These are phyloP conservation scores for Abrus precatorius DNA, from an alignment of 306 rosid species.

Conservation along the genomic window DNA sequence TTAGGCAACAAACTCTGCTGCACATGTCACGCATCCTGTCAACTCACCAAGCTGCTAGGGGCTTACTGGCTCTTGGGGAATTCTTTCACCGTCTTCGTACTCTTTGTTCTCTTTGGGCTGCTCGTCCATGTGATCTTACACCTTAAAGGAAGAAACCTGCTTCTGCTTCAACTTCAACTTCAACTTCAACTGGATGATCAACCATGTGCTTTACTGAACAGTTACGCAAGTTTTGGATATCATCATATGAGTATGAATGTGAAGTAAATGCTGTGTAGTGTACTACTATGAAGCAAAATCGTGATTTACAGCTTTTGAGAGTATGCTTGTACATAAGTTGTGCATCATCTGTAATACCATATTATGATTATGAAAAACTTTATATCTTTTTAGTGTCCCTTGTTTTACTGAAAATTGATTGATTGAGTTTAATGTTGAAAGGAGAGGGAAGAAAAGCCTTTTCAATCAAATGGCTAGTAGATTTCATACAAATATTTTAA, in stretches of 20 bases:
- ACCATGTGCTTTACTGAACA: constrained; percentile 6
- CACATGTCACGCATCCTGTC: constrained; percentile 71
- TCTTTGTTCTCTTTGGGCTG: constrained; percentile 79
- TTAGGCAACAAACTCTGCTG: constrained; percentile 75
- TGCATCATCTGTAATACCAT: constrained; percentile 5
- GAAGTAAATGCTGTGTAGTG: constrained; percentile 11
- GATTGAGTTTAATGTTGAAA: not conserved
- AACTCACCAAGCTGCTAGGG: constrained; percentile 71
- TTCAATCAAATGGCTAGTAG: not conserved
- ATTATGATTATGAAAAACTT: not conserved
- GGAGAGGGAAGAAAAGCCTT: not conserved
- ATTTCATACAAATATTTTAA: not conserved
- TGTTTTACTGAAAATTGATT: not conserved
- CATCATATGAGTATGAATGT: constrained; percentile 14
- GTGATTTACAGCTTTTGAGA: constrained; percentile 44
- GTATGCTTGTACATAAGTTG: constrained; percentile 43
- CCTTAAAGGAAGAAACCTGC: not conserved
- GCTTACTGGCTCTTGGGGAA: constrained; percentile 80
- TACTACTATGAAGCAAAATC: constrained; percentile 31
- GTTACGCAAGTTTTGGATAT: constrained; percentile 33
- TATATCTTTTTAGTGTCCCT: not conserved
- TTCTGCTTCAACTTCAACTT: not conserved
- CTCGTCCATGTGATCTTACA: constrained; percentile 60
- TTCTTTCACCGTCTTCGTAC: constrained; percentile 79
- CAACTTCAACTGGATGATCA: not conserved